Conservation (phyloP, 345 rosid species). For the Schrenkiella parvula region DNA sequence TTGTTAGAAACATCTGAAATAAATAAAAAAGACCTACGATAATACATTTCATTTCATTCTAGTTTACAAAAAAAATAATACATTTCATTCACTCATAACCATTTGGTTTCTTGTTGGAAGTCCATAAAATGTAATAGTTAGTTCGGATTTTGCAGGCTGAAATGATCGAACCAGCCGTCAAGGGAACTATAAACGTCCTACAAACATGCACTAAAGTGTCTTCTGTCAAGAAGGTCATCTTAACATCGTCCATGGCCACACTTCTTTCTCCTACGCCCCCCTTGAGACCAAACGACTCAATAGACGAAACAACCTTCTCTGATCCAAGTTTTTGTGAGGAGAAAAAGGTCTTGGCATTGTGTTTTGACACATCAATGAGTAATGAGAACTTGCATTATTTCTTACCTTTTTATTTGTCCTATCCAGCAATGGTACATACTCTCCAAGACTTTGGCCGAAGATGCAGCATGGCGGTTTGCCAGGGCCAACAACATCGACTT, state of each 20-base stretch:
- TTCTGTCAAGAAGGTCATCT: constrained; percentile 43
- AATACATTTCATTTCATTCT: too few relatives aligned
- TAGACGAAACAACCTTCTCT: constrained; percentile 48
- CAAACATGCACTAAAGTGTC: constrained; percentile 41
- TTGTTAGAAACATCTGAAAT: not conserved
- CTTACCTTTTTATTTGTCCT: not conserved
- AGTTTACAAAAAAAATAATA: too few relatives aligned
- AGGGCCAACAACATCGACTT: constrained; percentile 40
- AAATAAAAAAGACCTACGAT: not conserved
- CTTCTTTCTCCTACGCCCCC: constrained; percentile 22
- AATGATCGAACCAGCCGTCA: constrained; percentile 47
- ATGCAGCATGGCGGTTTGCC: constrained; percentile 42
- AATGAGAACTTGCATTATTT: not conserved
- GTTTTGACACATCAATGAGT: not conserved
- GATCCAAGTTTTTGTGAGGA: constrained; percentile 34
- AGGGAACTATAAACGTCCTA: constrained; percentile 50
- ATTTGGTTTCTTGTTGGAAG: not conserved
- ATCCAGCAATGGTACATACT: constrained; percentile 40
- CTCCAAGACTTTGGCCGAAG: constrained; percentile 45
- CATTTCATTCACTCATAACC: not conserved
- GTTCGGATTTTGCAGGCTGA: constrained; percentile 18
- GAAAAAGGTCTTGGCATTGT: constrained; percentile 19
- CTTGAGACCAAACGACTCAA: constrained; percentile 21
- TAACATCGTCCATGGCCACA: constrained; percentile 48
- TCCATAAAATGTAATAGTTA: not conserved